Evolutionary conservation across 1,284 basidiomycete species (phyloP).

Genomic region (Acaromyces ingoldii): DNA sequence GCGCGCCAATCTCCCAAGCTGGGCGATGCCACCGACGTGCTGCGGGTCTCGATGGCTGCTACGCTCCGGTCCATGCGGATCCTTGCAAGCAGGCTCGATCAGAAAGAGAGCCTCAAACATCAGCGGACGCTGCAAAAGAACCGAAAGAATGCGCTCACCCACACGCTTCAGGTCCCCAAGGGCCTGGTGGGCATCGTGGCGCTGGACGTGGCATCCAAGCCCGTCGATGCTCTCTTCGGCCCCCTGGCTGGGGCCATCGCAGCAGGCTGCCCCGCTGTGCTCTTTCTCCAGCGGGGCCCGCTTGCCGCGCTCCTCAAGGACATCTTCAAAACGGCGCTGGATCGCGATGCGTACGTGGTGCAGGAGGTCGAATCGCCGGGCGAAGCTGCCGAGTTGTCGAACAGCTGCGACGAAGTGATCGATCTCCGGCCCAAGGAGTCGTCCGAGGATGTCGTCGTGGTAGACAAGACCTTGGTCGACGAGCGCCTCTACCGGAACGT

Average conservation of each 20-base stretch:
- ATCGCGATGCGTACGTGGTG: not conserved
- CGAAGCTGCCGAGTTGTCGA: too few species aligned
- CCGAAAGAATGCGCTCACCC: too few species aligned
- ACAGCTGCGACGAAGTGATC: too few species aligned
- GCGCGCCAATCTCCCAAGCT: not conserved
- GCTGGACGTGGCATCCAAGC: not conserved
- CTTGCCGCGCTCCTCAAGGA: not conserved
- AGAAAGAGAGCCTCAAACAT: too few species aligned
- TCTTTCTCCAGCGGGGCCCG: not conserved
- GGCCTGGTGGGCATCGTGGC: not conserved
- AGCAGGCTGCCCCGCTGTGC: not conserved
- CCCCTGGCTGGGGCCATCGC: not conserved
- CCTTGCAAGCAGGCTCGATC: not conserved
- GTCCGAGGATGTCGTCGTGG: not conserved
- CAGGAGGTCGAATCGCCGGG: too few species aligned
- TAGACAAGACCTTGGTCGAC: not conserved
- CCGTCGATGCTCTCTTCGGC: not conserved
- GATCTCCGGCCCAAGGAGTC: too few species aligned
- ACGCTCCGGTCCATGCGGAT: too few species aligned
- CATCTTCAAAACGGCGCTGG: not conserved
- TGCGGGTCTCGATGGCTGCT: too few species aligned
- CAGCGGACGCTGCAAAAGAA: too few species aligned
- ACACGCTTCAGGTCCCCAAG: too few species aligned
- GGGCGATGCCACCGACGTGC: too few species aligned
- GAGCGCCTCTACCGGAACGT: not conserved